phyloP scores from a whole-genome alignment of 2,329 filamentous ascomycete species.

The Chaetomiaceae sp. region DNA sequence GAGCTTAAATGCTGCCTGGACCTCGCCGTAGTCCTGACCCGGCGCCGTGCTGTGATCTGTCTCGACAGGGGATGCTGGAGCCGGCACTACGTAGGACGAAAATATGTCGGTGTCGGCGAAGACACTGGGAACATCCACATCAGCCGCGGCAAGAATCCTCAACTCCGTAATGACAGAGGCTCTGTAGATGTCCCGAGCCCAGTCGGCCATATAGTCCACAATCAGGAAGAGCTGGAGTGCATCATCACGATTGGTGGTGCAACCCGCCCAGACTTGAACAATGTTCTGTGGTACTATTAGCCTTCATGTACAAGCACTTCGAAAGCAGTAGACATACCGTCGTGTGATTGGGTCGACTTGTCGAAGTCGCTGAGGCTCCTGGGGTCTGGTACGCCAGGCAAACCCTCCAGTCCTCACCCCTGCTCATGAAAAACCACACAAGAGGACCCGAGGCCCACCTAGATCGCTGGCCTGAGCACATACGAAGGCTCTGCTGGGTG shows the following conservation, averaged over 20 bases:
- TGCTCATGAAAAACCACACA: background rate
- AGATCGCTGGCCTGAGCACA: background rate
- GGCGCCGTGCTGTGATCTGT: background rate
- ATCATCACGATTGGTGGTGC: background rate
- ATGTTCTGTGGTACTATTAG: background rate
- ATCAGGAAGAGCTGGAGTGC: background rate
- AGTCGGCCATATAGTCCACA: conserved; percentile 4
- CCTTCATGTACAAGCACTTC: background rate
- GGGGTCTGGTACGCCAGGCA: background rate
- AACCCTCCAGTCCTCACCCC: background rate
- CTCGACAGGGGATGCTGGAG: background rate
- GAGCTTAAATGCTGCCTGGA: background rate
- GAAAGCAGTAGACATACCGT: background rate
- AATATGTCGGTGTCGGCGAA: conserved; percentile 4
- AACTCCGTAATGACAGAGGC: background rate
- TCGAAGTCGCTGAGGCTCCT: background rate
- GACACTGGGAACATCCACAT: background rate
- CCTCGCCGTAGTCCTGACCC: background rate
- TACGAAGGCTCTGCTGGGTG: background rate
- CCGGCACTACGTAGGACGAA: background rate
- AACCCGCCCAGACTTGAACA: background rate
- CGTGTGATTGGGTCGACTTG: background rate
- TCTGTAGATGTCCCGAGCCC: conserved; percentile 2
- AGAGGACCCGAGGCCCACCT: background rate
- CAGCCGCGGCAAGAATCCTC: background rate